Conservation (phyloP, 345 rosid genomes). For the Citropsis articulata region DNA sequence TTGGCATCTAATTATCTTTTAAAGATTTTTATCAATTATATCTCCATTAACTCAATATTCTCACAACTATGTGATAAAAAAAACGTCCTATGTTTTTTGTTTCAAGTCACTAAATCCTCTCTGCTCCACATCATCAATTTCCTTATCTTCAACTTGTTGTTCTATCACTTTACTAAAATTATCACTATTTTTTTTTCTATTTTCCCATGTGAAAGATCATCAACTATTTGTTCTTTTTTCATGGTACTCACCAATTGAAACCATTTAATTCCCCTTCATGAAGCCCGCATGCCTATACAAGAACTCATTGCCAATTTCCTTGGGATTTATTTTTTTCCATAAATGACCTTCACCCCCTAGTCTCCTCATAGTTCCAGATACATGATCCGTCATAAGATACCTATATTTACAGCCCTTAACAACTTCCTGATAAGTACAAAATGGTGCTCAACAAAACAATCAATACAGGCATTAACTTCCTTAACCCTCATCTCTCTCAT, state of each 20-base stretch:
- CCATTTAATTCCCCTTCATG: background rate
- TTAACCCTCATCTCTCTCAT: constrained; percentile 15
- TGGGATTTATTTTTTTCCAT: background rate
- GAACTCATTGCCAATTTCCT: constrained; percentile 3
- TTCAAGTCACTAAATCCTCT: too few relatives aligned
- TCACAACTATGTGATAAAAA: too few relatives aligned
- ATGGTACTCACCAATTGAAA: background rate
- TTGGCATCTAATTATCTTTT: too few relatives aligned
- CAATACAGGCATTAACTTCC: constrained; percentile 20
- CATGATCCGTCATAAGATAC: constrained; percentile 12
- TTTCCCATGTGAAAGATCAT: background rate
- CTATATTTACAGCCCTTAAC: background rate
- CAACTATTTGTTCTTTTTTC: background rate
- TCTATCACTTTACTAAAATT: background rate
- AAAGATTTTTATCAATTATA: too few relatives aligned
- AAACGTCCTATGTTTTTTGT: too few relatives aligned
- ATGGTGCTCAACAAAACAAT: constrained; percentile 26
- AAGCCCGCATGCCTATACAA: constrained; percentile 5
- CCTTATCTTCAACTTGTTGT: too few relatives aligned
- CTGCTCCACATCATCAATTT: too few relatives aligned
- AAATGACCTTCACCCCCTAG: background rate
- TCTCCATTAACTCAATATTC: too few relatives aligned
- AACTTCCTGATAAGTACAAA: background rate
- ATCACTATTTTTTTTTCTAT: constrained; percentile 8
- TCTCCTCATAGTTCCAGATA: background rate